Evolutionary conservation across 1,139 yeast species (phyloP), one percentile per base, ranked within the genome.

Genomic region (Blastobotrys persicus): DNA sequence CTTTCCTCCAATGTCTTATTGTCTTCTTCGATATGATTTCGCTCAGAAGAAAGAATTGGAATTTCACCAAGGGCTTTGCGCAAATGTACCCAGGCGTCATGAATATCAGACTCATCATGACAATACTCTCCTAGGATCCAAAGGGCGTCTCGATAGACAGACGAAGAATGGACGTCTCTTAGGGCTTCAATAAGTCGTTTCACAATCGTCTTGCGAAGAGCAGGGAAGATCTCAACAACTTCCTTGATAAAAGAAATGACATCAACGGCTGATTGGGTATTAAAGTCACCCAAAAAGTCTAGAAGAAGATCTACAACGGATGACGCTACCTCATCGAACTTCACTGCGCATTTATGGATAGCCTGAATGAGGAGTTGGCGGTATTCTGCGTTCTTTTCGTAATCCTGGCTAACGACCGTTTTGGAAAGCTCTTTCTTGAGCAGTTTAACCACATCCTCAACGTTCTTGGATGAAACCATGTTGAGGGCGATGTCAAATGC

Each of bases 91-190:
- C 98, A 94, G 6, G 95, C 83, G 37, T 77, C 80, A 67, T 86
- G 88, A 51, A 92, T 82, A 52, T 86, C 86, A 38, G 77, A 71
- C 59, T 84, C 91, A 49, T 83, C 86, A 48, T 77, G 65, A 37
- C 92, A 76, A 69, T 89, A 92, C 69, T 94, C 98, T 68, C 98
- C 98, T 61, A 94, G 72, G 46, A 92, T 84, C 99, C 99, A 94
- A 52, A 94, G 74, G 1, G 96, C 88, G 39, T 96, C 96, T 60
- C 98, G 83, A 72, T 83, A 86, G 16, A 92, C 96, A 63, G 88
- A 88, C 5, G 96, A 95, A 54, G 95, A 84, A 63, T 84, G 86
- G 45, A 88, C 83, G 33, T 74, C 72, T 28, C 81, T 81, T 62
- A 94, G 74, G 7, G 89, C 75, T 13, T 65, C 66, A 45, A 89